Evolutionary conservation across 2,329 filamentous ascomycete species (phyloP), one percentile per base, ranked within the genome.

Genomic region (Immersiporthe knoxdaviesiana): DNA sequence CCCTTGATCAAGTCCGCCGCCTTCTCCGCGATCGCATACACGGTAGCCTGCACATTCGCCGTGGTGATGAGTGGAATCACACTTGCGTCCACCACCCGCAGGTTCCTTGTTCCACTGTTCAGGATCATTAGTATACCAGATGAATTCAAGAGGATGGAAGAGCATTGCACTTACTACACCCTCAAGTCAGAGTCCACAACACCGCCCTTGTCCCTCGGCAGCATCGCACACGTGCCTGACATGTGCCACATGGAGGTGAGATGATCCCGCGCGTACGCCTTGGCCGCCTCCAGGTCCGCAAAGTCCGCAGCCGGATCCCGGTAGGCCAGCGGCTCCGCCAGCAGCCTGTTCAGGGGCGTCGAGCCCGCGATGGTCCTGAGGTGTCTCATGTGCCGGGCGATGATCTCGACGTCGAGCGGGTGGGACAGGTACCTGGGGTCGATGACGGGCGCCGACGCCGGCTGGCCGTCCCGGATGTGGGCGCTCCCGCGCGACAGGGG

Each of bases 401-500:
- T 82, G 1, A 80, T 75, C 0, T 82, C 77, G 7, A 82, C 69
- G 62, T 86, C 83, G 0, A 84, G 2, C 12, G 85, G 83, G 65
- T 85, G 76, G 14, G 81, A 82, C 71, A 88, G 83, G 77, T 83
- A 88, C 44, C 83, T 82, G 30, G 85, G 84, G 69, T 88, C 83
- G 70, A 88, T 85, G 32, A 83, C 80, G 0, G 83, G 81, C 37
- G 80, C 76, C 21, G 39, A 21, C 12, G 60, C 41, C 1, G 81
- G 80, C 21, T 76, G 74, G 3, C 81, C 76, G 54, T 82, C 79
- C 1, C 79, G 64, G 1, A 89, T 85, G 77, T 89, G 88, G 68
- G 87, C 83, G 39, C 81, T 79, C 7, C 87, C 87, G 0, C 87
- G 82, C 2, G 84, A 86, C 72, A 85, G 84, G 0, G 87, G 87